These are phyloP conservation scores for Lactarius psammicola DNA, from an alignment of 768 basidiomycete species.

Conservation along the genomic window DNA sequence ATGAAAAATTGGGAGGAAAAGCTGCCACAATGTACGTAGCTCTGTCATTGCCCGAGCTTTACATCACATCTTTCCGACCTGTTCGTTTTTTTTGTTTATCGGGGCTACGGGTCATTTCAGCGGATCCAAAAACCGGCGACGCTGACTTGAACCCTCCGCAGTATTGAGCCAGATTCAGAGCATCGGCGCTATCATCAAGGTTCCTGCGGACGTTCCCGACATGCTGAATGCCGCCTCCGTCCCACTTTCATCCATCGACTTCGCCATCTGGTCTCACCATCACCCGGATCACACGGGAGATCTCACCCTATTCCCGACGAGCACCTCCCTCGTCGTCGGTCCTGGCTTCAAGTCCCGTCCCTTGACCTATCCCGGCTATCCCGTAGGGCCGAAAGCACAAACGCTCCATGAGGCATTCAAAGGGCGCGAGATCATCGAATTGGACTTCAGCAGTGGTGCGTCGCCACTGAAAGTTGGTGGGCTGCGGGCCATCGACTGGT, in stretches of 20 bases:
- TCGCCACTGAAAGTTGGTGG: neutral
- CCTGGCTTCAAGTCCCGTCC: neutral
- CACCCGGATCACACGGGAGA: slow-evolving; percentile 1
- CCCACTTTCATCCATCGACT: neutral
- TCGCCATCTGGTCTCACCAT: slow-evolving; percentile 5
- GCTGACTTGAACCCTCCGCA: neutral
- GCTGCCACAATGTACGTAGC: neutral
- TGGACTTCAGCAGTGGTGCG: neutral
- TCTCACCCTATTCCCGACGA: neutral
- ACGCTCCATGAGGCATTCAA: neutral
- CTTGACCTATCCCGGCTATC: neutral
- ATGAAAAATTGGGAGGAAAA: slow-evolving; percentile 4
- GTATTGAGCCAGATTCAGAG: neutral
- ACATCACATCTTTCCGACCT: neutral
- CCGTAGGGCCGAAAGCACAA: neutral
- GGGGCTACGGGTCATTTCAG: neutral
- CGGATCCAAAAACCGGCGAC: neutral
- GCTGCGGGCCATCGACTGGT: slow-evolving; percentile 4
- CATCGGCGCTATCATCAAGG: neutral
- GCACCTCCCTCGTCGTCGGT: slow-evolving; percentile 1
- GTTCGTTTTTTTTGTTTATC: neutral
- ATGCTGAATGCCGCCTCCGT: neutral
- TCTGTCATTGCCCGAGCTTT: no score
- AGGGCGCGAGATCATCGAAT: neutral
- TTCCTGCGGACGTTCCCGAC: neutral